Conservation (phyloP, 2,329 filamentous ascomycete genomes). For the Lachnellula occidentalis region DNA sequence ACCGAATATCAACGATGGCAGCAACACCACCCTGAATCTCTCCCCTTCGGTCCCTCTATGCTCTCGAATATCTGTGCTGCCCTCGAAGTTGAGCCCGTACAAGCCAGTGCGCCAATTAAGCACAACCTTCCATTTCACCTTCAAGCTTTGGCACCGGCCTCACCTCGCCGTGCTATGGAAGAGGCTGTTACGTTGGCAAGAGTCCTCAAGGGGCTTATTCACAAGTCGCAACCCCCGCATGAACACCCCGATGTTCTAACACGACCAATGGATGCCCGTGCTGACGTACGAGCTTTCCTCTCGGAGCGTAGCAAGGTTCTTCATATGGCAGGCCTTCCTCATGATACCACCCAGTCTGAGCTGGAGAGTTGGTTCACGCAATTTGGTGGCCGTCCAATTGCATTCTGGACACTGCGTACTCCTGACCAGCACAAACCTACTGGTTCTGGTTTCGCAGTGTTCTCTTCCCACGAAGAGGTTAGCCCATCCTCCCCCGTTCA, state of each 20-base stretch:
- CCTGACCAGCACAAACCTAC: slow-evolving; percentile 99
- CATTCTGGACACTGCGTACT: slow-evolving; percentile 96
- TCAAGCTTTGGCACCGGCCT: slow-evolving; percentile 90
- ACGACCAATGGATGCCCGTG: slow-evolving; percentile 91
- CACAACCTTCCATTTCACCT: slow-evolving; percentile 97
- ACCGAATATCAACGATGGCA: slow-evolving; percentile 99
- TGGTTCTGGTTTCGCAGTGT: slow-evolving; percentile 94
- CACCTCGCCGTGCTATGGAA: slow-evolving; percentile 93
- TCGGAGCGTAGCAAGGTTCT: slow-evolving; percentile 96
- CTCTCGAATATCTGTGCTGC: slow-evolving; percentile 97
- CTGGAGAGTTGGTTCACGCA: slow-evolving; percentile 99
- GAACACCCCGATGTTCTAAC: slow-evolving; percentile 94
- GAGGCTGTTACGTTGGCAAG: slow-evolving; percentile 91
- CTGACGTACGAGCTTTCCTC: slow-evolving; percentile 92
- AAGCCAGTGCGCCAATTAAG: slow-evolving; percentile 96
- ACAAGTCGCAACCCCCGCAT: slow-evolving; percentile 90
- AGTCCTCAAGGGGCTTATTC: slow-evolving; percentile 85
- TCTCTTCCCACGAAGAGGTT: slow-evolving; percentile 98
- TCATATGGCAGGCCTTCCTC: slow-evolving; percentile 93
- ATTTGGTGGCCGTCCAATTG: slow-evolving; percentile 94
- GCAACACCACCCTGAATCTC: slow-evolving; percentile 93
- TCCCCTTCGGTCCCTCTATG: slow-evolving; percentile 93
- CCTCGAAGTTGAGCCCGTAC: slow-evolving; percentile 94
- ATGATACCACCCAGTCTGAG: slow-evolving; percentile 97
- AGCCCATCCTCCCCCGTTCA: slow-evolving; percentile 21